phyloP scores from a whole-genome alignment of 192 early-diverging fungal species.

The Coemansia sp. region DNA sequence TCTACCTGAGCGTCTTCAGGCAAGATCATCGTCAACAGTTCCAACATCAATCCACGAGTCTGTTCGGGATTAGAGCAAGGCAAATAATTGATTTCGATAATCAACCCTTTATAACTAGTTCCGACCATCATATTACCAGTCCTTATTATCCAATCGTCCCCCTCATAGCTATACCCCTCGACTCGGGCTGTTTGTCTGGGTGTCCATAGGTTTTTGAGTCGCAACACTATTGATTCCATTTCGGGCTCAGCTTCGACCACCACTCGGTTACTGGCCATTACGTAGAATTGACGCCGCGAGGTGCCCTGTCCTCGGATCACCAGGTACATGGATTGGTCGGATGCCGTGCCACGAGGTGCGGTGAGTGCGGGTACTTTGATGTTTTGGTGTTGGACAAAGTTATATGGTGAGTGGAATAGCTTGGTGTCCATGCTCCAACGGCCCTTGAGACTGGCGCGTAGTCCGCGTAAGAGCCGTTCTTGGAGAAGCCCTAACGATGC shows the following conservation, averaged over 20 bases:
- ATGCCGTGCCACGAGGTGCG: slow-evolving; percentile 36
- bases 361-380: slow-evolving; percentile 25
- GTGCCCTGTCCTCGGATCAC: slow-evolving; percentile 48
- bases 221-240: slow-evolving; percentile 50
- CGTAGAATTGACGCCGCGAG: slow-evolving; percentile 42
- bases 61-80: slow-evolving; percentile 53
- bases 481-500: slow-evolving; percentile 50
- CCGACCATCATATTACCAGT: slow-evolving; percentile 56
- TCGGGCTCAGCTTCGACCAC: slow-evolving; percentile 54
- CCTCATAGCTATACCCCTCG: slow-evolving; percentile 55
- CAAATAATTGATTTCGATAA: slow-evolving; percentile 56
- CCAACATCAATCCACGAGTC: slow-evolving; percentile 51
- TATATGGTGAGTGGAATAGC: slow-evolving; percentile 48
- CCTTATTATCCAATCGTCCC: slow-evolving; percentile 53
- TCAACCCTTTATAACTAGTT: slow-evolving; percentile 53
- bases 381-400: slow-evolving; percentile 40
- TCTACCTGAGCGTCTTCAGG: slow-evolving; percentile 52
- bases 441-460: slow-evolving; percentile 46
- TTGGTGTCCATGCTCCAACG: slow-evolving; percentile 56
- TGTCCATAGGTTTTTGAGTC: slow-evolving; percentile 55
- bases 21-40: slow-evolving; percentile 50
- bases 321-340: slow-evolving; percentile 51
- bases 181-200: slow-evolving; percentile 50
- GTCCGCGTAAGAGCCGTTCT: slow-evolving; percentile 48
- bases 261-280: slow-evolving; percentile 56